Base-by-base conservation (phyloP, 192 early-diverging fungal genomes). In the Lunasporangiospora selenospora region DNA sequence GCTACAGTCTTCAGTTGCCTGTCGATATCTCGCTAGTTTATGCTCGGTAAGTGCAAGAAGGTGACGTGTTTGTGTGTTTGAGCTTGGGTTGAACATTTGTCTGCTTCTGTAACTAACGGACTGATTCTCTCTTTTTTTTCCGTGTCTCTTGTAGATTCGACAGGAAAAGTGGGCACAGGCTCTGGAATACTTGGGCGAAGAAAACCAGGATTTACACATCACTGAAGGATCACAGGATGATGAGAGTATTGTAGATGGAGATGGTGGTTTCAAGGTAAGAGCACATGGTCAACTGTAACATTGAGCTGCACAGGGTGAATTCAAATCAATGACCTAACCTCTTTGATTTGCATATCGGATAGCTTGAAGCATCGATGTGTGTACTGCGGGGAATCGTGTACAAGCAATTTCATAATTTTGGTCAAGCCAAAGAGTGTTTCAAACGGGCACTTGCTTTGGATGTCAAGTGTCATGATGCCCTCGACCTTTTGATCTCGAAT, bases 401-500 rank as follows among this genome's bases (percentile, higher is more conserved):
- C 44, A 73, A 82, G 18, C 59, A 82, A 31, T 48, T 80, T 30
- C 70, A 78, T 21, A 78, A 88, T 53, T 55, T 77, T 36, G 78
- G 71, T 2, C 49, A 67, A 18, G 90, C 89, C 11, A 84, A 85
- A 33, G 77, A 83, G 6, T 77, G 77, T 56, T 89, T 84, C 47
- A 85, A 86, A 40, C 79, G 85, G 52, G 85, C 91, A 26, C 58
- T 93, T 5, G 34, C 42, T 13, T 53, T 85, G 0, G 91, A 93
- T 67, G 77, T 88, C 16, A 81, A 84, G 34, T 90, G 87, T 51
- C 80, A 80, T 50, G 88, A 92, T 82, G 87, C 89, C 5, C 73
- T 87, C 37, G 59, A 90, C 27, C 75, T 67, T 31, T 59, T 92
- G 36, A 43, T 87, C 0, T 71, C 70, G 9, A 77, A 85, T 59